These are phyloP conservation scores for Cyberlindnera euphorbiiphila DNA, from an alignment of 805 yeast genomes.

Conservation along the genomic window DNA sequence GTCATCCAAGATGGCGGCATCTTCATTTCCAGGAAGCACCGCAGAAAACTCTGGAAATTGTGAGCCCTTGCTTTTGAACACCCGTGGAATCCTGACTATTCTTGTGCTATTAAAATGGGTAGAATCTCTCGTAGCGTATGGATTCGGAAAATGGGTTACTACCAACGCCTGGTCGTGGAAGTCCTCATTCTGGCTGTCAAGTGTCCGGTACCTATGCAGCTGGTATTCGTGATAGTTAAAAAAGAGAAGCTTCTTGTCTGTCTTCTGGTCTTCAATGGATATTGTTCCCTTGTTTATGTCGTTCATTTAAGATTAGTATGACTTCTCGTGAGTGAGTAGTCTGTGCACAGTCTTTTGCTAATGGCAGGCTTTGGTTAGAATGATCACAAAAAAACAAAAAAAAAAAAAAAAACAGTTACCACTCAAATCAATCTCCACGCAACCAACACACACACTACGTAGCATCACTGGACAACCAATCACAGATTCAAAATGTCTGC, in stretches of 20 bases:
- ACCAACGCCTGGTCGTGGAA: constrained; percentile 37
- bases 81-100: constrained; percentile 62
- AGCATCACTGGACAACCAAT: neutral
- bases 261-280: neutral
- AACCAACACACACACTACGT: neutral
- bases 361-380: too few species aligned
- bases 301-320: constrained; percentile 10
- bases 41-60: constrained; percentile 53
- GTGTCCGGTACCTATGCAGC: constrained; percentile 31
- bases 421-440: neutral
- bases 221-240: constrained; percentile 69
- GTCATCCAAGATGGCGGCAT: constrained; percentile 48
- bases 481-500: constrained; percentile 12
- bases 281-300: constrained; percentile 19
- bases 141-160: constrained; percentile 66
- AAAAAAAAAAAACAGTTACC: neutral
- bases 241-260: constrained; percentile 32
- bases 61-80: constrained; percentile 34
- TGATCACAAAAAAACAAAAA: too few species aligned
- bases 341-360: too few species aligned
- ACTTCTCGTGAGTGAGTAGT: too few species aligned
- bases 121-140: constrained; percentile 36
- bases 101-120: constrained; percentile 38
- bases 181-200: constrained; percentile 23
- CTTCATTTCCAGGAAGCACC: constrained; percentile 55